Conservation (phyloP, 129 eudicot species). For the Pittosporum tobira region DNA sequence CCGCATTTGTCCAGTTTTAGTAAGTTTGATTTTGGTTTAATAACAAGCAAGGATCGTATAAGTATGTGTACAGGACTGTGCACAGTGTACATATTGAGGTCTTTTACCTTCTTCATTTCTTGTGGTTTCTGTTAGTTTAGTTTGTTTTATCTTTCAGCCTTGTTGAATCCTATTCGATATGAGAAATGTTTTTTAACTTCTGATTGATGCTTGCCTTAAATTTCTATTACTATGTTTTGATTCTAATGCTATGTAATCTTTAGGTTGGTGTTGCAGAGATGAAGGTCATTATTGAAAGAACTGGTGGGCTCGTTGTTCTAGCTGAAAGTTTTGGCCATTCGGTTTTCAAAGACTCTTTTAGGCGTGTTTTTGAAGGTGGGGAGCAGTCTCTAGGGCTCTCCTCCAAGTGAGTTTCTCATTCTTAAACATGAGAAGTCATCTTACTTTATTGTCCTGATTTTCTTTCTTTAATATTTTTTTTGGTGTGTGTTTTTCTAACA, state of each 20-base stretch:
- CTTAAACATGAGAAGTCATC: background rate
- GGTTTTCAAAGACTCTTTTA: constrained; percentile 89
- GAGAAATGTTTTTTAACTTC: background rate
- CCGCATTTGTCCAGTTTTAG: too few species aligned
- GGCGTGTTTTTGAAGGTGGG: constrained; percentile 78
- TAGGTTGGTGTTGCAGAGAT: constrained; percentile 99
- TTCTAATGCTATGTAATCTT: constrained; percentile 15
- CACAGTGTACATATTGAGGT: too few species aligned
- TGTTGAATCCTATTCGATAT: background rate
- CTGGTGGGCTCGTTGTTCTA: constrained; percentile 91
- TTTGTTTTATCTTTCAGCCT: background rate
- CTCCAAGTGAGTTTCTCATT: constrained; percentile 64
- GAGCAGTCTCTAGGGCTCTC: constrained; percentile 88
- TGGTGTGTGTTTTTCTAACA: background rate
- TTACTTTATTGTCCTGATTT: background rate
- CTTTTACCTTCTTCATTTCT: background rate
- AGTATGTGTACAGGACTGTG: too few species aligned
- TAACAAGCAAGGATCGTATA: too few species aligned
- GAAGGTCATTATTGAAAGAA: constrained; percentile 89
- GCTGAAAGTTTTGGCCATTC: constrained; percentile 98
- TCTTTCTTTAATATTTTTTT: background rate
- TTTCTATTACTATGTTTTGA: background rate
- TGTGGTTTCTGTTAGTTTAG: background rate
- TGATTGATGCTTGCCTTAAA: background rate
- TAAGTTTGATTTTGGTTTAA: too few species aligned